Conservation (phyloP, 2,329 filamentous ascomycete genomes). For the Aspergillus fischeri region DNA sequence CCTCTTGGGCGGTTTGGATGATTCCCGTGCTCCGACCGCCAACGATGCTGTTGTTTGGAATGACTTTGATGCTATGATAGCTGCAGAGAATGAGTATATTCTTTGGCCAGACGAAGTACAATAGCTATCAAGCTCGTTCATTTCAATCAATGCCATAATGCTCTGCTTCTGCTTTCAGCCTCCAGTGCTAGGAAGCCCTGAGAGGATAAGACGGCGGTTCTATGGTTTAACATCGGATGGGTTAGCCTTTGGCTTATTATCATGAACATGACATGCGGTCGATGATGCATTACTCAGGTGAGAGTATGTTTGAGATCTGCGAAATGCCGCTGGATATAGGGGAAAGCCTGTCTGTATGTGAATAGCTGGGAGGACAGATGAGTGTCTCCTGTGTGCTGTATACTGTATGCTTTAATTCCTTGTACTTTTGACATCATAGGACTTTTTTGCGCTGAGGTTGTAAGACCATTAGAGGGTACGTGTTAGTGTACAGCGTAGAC, state of each 20-base stretch:
- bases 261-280: too few relatives aligned
- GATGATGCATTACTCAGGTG: too few relatives aligned
- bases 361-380: too few relatives aligned
- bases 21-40: background rate
- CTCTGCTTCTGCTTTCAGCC: too few relatives aligned
- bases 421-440: background rate
- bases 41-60: slow-evolving; percentile 25
- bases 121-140: slow-evolving; percentile 1
- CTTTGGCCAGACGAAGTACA: slow-evolving; percentile 7
- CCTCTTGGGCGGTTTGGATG: background rate
- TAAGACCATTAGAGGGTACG: background rate
- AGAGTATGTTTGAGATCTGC: too few relatives aligned
- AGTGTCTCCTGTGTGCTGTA: too few relatives aligned
- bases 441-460: background rate
- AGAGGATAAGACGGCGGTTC: too few relatives aligned
- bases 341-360: background rate
- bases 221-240: too few relatives aligned
- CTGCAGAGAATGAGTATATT: slow-evolving; percentile 19
- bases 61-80: slow-evolving; percentile 34
- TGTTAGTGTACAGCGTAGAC: background rate
- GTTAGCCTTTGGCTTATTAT: too few relatives aligned
- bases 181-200: too few relatives aligned
- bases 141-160: background rate
- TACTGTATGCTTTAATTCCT: background rate
- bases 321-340: background rate